These are phyloP conservation scores for Mollisia scopiformis DNA, from an alignment of 2,329 filamentous ascomycete genomes.

Conservation along the genomic window DNA sequence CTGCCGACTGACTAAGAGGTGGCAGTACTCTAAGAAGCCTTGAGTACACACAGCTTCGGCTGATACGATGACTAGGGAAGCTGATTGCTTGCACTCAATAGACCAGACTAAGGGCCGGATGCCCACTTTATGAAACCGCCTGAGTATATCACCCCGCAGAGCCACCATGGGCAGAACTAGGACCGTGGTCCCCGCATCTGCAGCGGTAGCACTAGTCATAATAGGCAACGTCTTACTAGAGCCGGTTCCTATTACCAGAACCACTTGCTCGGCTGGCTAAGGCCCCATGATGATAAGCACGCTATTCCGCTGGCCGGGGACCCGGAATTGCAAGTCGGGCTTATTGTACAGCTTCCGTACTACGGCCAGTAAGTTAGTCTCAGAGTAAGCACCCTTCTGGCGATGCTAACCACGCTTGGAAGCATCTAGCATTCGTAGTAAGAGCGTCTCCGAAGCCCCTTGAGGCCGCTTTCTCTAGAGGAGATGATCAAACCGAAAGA, in stretches of 20 bases:
- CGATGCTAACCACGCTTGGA: slow-evolving; percentile 5
- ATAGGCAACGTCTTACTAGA: slow-evolving; percentile 15
- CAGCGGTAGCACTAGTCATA: slow-evolving; percentile 16
- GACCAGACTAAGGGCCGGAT: slow-evolving; percentile 13
- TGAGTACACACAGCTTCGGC: slow-evolving; percentile 11
- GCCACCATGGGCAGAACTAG: slow-evolving; percentile 17
- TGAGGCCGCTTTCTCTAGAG: slow-evolving; percentile 10
- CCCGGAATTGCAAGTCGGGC: slow-evolving; percentile 9
- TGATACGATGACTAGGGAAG: slow-evolving; percentile 16
- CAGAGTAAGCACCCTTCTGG: too few relatives aligned
- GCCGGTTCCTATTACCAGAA: slow-evolving; percentile 15
- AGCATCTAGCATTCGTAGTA: slow-evolving; percentile 11
- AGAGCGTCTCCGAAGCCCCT: slow-evolving; percentile 4
- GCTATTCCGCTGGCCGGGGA: slow-evolving; percentile 7
- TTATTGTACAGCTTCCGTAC: slow-evolving; percentile 7
- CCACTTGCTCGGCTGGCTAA: slow-evolving; percentile 13
- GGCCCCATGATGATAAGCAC: slow-evolving; percentile 13
- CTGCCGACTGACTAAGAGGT: background rate
- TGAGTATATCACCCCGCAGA: slow-evolving; percentile 15
- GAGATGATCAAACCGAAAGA: slow-evolving; percentile 18
- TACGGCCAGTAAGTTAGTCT: slow-evolving; percentile 7
- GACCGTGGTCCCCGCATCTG: slow-evolving; percentile 14
- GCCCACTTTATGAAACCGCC: slow-evolving; percentile 10
- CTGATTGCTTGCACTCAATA: background rate
- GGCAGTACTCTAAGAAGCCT: slow-evolving; percentile 15